Percentiles rank a stretch among this genome's conserved stretches.
phyloP scores from a whole-genome alignment of 2,329 filamentous ascomycete species.

The Penicillium sp. region DNA sequence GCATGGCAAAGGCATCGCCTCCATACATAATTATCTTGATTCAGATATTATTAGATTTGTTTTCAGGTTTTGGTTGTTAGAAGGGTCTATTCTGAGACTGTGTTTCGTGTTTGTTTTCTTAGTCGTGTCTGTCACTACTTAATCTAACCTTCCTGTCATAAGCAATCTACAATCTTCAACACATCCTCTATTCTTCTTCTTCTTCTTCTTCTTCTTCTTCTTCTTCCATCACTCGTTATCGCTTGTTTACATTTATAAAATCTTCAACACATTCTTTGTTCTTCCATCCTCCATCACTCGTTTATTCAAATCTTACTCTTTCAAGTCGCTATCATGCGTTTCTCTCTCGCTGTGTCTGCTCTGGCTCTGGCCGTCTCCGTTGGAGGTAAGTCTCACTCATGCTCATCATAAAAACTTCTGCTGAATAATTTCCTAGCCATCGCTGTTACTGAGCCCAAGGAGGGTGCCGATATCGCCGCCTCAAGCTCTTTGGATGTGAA shows the following conservation, averaged over 20 bases:
- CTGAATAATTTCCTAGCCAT: slow-evolving; percentile 27
- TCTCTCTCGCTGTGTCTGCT: slow-evolving; percentile 21
- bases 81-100: background rate
- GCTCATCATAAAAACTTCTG: background rate
- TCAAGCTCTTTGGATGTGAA: slow-evolving; percentile 37
- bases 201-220: too few relatives aligned
- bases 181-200: background rate
- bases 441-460: slow-evolving; percentile 35
- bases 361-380: slow-evolving; percentile 30
- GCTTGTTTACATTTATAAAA: background rate
- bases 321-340: slow-evolving; percentile 26
- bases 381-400: slow-evolving; percentile 18
- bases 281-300: background rate
- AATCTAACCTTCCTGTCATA: background rate
- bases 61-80: background rate
- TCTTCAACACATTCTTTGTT: background rate
- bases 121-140: background rate
- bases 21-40: background rate
- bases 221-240: slow-evolving; percentile 3
- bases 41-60: slow-evolving; percentile 16
- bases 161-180: background rate
- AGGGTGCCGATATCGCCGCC: slow-evolving; percentile 33
- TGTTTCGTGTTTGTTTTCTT: background rate
- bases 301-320: background rate
- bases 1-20: background rate